Percentiles rank a stretch among this genome's conserved stretches.
phyloP scores from a whole-genome alignment of 2,329 filamentous ascomycete genomes.

The Ophiobolus disseminans region DNA sequence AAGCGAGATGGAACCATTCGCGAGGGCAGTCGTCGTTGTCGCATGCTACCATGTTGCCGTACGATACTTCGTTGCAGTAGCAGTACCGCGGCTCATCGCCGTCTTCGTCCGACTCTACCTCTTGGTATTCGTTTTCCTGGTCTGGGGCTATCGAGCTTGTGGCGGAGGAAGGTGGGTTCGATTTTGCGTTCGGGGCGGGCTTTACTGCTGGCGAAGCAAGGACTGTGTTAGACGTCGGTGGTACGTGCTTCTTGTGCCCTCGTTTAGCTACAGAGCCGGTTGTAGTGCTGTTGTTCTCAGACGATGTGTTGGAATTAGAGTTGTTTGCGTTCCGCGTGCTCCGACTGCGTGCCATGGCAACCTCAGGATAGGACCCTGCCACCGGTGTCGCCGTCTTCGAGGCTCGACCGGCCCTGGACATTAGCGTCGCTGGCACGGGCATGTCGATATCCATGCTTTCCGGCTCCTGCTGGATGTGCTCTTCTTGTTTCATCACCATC shows the following conservation, averaged over 20 bases:
- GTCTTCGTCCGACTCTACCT: conserved; percentile 48
- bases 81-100: conserved; percentile 66
- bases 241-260: conserved; percentile 44
- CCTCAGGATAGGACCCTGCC: conserved; percentile 51
- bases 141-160: conserved; percentile 43
- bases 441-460: conserved; percentile 44
- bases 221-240: conserved; percentile 23
- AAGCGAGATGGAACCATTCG: conserved; percentile 73
- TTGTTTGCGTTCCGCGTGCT: conserved; percentile 52
- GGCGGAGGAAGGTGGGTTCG: conserved; percentile 41
- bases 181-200: conserved; percentile 28
- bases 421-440: conserved; percentile 35
- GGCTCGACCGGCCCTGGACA: conserved; percentile 49
- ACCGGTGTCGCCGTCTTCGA: conserved; percentile 59
- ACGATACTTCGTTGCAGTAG: conserved; percentile 69
- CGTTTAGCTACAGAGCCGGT: conserved; percentile 45
- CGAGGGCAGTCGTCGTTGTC: conserved; percentile 69
- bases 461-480: conserved; percentile 56
- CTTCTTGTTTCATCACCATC: conserved; percentile 59
- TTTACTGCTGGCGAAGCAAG: conserved; percentile 41
- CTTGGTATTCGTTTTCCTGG: conserved; percentile 43
- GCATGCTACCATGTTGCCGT: conserved; percentile 72
- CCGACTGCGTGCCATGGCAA: conserved; percentile 51
- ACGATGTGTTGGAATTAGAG: conserved; percentile 46
- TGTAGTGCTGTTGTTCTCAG: conserved; percentile 48